phyloP scores from a whole-genome alignment of 2,329 filamentous ascomycete genomes.

The Neofusicoccum parvum region DNA sequence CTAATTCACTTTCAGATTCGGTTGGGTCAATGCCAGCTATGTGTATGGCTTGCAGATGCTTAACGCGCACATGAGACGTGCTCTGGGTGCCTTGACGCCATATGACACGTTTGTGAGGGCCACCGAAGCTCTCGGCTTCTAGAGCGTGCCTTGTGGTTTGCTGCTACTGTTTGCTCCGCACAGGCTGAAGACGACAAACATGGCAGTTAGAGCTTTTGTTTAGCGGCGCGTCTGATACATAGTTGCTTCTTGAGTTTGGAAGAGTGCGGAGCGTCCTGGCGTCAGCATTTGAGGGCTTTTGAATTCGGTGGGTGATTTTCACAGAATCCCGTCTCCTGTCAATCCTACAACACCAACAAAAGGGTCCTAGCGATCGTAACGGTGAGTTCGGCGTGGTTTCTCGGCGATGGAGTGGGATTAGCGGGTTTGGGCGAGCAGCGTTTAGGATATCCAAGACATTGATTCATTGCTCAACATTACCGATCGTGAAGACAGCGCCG shows the following conservation, averaged over 20 bases:
- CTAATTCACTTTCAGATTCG: conserved; percentile 66
- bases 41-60: conserved; percentile 89
- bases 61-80: conserved; percentile 84
- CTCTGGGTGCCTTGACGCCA: conserved; percentile 82
- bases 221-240: background rate
- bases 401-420: background rate
- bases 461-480: background rate
- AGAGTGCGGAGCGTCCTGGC: background rate
- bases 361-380: background rate
- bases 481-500: background rate
- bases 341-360: background rate
- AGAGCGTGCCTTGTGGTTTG: background rate
- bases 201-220: background rate
- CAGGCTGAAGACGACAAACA: background rate
- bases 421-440: background rate
- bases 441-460: conserved; percentile 1
- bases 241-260: background rate
- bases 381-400: background rate
- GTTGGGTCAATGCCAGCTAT: conserved; percentile 98
- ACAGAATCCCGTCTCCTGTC: background rate
- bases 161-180: background rate
- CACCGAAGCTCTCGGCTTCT: conserved; percentile 41
- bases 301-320: background rate
- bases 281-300: background rate
- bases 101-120: conserved; percentile 82